Percentiles rank a stretch among this genome's conserved stretches.
phyloP scores from a whole-genome alignment of 2,329 filamentous ascomycete species.

The Delphinella strobiligena region DNA sequence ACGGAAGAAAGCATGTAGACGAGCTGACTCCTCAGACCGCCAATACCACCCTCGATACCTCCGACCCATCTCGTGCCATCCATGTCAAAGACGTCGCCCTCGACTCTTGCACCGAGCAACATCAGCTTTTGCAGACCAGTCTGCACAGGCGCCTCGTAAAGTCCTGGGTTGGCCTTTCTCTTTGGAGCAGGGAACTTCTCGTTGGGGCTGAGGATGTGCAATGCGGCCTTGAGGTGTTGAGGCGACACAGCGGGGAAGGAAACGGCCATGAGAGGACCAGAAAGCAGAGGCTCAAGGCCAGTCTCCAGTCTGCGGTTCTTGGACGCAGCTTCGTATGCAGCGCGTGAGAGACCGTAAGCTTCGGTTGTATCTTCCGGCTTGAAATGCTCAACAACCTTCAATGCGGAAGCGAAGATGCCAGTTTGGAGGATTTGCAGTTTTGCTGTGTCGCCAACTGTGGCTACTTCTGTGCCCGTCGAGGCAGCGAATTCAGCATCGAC shows the following conservation, averaged over 20 bases:
- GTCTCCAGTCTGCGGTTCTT: slow-evolving; percentile 37
- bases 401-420: slow-evolving; percentile 74
- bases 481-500: slow-evolving; percentile 48
- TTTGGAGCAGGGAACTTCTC: slow-evolving; percentile 66
- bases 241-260: slow-evolving; percentile 76
- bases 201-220: slow-evolving; percentile 65
- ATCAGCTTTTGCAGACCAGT: slow-evolving; percentile 75
- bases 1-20: slow-evolving; percentile 69
- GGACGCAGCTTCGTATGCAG: slow-evolving; percentile 39
- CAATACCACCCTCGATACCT: slow-evolving; percentile 68
- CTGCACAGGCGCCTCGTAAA: slow-evolving; percentile 70
- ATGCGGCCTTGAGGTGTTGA: slow-evolving; percentile 66
- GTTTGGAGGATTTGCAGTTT: slow-evolving; percentile 78
- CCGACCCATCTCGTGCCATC: slow-evolving; percentile 60
- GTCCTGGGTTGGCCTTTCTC: slow-evolving; percentile 63
- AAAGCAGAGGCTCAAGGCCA: slow-evolving; percentile 61
- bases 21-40: slow-evolving; percentile 69
- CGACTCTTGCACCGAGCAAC: slow-evolving; percentile 74
- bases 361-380: slow-evolving; percentile 25
- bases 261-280: slow-evolving; percentile 69
- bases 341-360: slow-evolving; percentile 48
- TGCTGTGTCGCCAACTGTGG: slow-evolving; percentile 37
- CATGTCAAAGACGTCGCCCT: slow-evolving; percentile 71
- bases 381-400: slow-evolving; percentile 79
- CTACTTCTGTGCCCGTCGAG: slow-evolving; percentile 31